Evolutionary conservation across 257 asterid species (phyloP).

Genomic region (Ajuga chamaepitys): DNA sequence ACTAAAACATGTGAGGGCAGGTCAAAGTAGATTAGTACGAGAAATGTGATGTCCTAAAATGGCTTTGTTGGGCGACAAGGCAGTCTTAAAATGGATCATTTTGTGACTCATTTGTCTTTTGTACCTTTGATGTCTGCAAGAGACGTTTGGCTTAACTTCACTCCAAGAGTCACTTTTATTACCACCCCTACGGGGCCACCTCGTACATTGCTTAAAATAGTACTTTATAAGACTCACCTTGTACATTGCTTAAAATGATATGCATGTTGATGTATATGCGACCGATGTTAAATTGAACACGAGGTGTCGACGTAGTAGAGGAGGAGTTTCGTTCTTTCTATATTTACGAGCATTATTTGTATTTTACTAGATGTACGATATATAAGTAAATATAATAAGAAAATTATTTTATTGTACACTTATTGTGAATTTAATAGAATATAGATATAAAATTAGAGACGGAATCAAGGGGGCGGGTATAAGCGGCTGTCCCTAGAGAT

Average conservation of each 20-base stretch:
- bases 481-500: too few relatives aligned
- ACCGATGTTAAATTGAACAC: neutral
- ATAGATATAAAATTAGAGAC: too few relatives aligned
- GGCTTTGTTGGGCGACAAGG: slow-evolving; percentile 7
- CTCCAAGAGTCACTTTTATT: slow-evolving; percentile 16
- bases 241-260: neutral
- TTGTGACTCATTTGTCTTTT: neutral
- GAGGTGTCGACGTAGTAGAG: neutral
- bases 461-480: too few relatives aligned
- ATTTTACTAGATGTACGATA: too few relatives aligned
- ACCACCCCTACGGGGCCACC: neutral
- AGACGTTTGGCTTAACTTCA: slow-evolving; percentile 25
- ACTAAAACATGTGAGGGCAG: slow-evolving; percentile 16
- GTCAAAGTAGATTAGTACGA: slow-evolving; percentile 17
- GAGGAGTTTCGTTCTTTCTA: too few relatives aligned
- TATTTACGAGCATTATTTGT: too few relatives aligned
- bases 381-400: too few relatives aligned
- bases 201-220: neutral
- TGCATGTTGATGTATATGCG: neutral
- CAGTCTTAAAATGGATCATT: slow-evolving; percentile 12
- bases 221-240: neutral
- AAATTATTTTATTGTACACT: too few relatives aligned
- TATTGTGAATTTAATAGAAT: too few relatives aligned
- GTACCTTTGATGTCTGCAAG: slow-evolving; percentile 12
- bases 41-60: slow-evolving; percentile 15